Conservation (phyloP, 2,329 filamentous ascomycete genomes). For the Talaromyces sp. region DNA sequence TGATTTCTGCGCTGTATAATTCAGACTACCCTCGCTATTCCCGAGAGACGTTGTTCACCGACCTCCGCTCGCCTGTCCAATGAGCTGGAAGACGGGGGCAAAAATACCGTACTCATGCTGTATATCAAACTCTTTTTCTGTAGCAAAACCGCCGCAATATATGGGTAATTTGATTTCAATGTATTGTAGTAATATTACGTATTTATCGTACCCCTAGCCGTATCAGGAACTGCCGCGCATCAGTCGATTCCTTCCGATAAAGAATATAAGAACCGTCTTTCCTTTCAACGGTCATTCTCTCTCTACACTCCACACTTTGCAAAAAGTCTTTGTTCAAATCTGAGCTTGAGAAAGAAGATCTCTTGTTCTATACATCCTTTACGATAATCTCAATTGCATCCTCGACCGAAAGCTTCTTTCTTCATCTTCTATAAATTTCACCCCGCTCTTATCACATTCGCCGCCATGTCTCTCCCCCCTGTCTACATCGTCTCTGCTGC, state of each 20-base stretch:
- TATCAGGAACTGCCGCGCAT: not conserved
- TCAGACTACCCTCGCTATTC: not conserved
- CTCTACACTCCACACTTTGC: not conserved
- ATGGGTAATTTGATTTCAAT: not conserved
- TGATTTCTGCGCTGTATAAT: conserved; percentile 2
- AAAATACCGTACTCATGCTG: not conserved
- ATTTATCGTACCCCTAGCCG: not conserved
- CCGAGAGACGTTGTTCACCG: conserved; percentile 1
- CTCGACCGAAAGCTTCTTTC: not conserved
- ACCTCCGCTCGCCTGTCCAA: not conserved
- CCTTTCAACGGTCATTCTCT: not conserved
- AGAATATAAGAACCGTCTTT: not conserved
- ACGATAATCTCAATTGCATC: not conserved
- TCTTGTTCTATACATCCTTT: not conserved
- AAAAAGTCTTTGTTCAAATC: not conserved
- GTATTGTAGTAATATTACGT: not conserved
- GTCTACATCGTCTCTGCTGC: conserved; percentile 95
- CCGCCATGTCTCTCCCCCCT: conserved; percentile 71
- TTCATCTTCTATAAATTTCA: conserved; percentile 3
- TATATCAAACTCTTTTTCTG: not conserved
- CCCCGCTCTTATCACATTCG: conserved; percentile 15
- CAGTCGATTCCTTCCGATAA: conserved; percentile 2
- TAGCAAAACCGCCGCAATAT: not conserved
- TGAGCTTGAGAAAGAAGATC: not conserved
- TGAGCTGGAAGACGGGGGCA: not conserved